Evolutionary conservation across 2,329 filamentous ascomycete species (phyloP), one percentile per base, ranked within the genome.

Genomic region (Parasarocladium wereldwijsianum): DNA sequence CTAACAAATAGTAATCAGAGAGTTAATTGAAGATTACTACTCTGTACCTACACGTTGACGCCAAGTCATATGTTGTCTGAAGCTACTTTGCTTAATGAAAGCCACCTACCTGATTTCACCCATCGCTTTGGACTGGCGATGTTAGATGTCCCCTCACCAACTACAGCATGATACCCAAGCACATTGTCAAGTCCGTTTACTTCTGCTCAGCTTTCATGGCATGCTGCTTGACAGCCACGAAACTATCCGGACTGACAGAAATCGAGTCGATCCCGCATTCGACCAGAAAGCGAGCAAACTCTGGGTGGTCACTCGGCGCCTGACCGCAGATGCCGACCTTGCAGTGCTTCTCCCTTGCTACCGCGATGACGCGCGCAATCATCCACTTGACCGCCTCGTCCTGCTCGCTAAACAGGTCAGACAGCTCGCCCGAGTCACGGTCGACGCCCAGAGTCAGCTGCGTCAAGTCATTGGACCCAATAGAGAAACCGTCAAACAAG

Each of bases 401-500:
- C 37, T 54, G 52, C 35, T 57, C 53, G 25, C 52, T 34, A 33
- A 57, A 57, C 15, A 57, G 28, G n/a, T 44, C 46, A 3, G 47
- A 42, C 30, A 57, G 37, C 38, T 51, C 46, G 8, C 39, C 39
- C 2, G 51, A 54, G 29, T 57, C 52, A 6, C 52, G 50, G 32
- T 56, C 53, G 0, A 57, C 43, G 1, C 53, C 51, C 1, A 57
- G 49, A 2, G 47, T 54, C 32, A 57, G 38, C 40, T 57, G 52
- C 3, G 54, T 55, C 32, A 56, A 36, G 34, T 55, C 52, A 23
- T 56, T 55, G 14, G 53, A 57, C 3, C 54, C 54, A 27, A 57
- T 56, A 9, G 51, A 56, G 36, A 57, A 56, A 2, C 52, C 52
- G 23, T 57, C 54, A 37, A 57, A 57, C 30, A 49, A 36, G n/a